Percentiles rank a stretch among this genome's conserved stretches.
These are phyloP conservation scores for Racocetra persica DNA, from an alignment of 371 early-diverging fungal species.

Conservation along the genomic window DNA sequence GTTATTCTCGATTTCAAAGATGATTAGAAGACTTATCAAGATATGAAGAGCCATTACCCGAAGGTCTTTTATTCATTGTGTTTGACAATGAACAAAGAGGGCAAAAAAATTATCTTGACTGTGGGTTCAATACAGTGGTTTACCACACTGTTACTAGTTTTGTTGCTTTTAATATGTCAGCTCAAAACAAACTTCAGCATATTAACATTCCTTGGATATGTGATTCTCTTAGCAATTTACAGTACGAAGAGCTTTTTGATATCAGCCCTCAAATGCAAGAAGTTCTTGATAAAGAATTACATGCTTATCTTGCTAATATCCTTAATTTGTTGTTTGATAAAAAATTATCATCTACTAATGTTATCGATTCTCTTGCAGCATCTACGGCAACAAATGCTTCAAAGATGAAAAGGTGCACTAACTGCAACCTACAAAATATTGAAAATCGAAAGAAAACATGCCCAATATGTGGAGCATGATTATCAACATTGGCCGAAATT, in stretches of 20 bases:
- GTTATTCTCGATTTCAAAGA: conserved; percentile 15
- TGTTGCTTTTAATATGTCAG: conserved; percentile 28
- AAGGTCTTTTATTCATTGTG: conserved; percentile 34
- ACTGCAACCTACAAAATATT: conserved; percentile 1
- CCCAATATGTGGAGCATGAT: neutral
- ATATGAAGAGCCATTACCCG: conserved; percentile 20
- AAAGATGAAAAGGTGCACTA: conserved; percentile 1
- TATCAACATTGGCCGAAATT: conserved; percentile 17
- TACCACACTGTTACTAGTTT: conserved; percentile 35
- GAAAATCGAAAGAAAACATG: conserved; percentile 28
- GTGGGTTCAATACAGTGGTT: conserved; percentile 29
- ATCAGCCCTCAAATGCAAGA: conserved; percentile 29
- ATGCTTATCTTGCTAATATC: conserved; percentile 24
- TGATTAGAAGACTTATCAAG: conserved; percentile 23
- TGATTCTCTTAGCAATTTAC: conserved; percentile 28
- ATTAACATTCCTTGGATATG: conserved; percentile 25
- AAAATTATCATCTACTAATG: conserved; percentile 37
- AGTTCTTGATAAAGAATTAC: conserved; percentile 25
- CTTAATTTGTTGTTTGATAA: conserved; percentile 23
- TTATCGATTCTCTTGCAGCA: neutral
- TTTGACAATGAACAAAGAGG: conserved; percentile 34
- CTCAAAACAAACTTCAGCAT: conserved; percentile 31
- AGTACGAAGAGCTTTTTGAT: conserved; percentile 36
- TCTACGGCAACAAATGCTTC: neutral
- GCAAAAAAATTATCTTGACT: conserved; percentile 35